Evolutionary conservation across 805 yeast species (phyloP).

Genomic region (Spathaspora hagerdaliae): DNA sequence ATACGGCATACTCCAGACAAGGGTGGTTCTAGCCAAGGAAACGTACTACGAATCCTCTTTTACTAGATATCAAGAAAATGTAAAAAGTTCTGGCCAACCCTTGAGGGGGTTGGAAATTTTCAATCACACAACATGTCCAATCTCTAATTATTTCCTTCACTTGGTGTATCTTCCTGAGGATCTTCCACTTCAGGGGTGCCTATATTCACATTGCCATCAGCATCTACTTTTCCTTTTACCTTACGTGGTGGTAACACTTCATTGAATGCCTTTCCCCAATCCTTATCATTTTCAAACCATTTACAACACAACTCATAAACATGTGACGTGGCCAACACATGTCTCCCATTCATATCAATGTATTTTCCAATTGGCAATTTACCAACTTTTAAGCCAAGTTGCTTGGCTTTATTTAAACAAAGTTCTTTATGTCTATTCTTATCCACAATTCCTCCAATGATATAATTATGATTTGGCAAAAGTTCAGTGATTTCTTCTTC

Average conservation of each 20-base stretch:
- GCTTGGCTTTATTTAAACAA: conserved; percentile 77
- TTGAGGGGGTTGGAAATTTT: too few relatives aligned
- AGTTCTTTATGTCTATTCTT: conserved; percentile 82
- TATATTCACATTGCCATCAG: not conserved
- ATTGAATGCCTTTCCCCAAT: conserved; percentile 87
- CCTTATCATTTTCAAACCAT: conserved; percentile 65
- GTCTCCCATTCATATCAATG: conserved; percentile 78
- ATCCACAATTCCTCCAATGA: conserved; percentile 95
- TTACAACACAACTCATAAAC: conserved; percentile 84
- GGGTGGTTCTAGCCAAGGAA: too few relatives aligned
- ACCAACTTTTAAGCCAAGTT: conserved; percentile 66
- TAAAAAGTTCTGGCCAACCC: too few relatives aligned
- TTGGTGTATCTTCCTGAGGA: not conserved
- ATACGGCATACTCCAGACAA: too few relatives aligned
- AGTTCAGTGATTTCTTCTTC: conserved; percentile 61
- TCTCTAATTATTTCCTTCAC: not conserved
- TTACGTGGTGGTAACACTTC: conserved; percentile 84
- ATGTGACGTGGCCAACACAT: conserved; percentile 89
- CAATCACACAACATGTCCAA: too few relatives aligned
- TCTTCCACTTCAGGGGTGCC: not conserved
- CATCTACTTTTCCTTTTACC: conserved; percentile 22
- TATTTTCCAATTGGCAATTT: conserved; percentile 84
- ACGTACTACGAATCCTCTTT: too few relatives aligned
- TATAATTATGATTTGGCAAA: conserved; percentile 68
- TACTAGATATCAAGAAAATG: too few relatives aligned